These are phyloP conservation scores for Kokia cookei DNA, from an alignment of 441 rosid species.

Conservation along the genomic window DNA sequence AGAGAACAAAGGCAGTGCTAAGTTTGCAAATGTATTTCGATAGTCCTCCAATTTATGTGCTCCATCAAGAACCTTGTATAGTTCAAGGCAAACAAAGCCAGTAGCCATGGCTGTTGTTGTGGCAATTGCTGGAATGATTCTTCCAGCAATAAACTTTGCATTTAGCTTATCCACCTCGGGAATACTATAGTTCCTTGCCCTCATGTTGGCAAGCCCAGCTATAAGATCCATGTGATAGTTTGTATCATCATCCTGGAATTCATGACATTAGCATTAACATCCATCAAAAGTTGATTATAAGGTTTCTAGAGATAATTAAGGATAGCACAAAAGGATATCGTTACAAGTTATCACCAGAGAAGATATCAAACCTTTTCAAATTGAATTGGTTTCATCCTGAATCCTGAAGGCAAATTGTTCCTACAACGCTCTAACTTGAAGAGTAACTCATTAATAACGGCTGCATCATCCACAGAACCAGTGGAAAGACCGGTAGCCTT, in stretches of 20 bases:
- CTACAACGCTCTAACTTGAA: constrained; percentile 51
- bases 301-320: neutral
- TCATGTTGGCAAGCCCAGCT: constrained; percentile 96
- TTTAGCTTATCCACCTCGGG: constrained; percentile 96
- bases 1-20: constrained; percentile 84
- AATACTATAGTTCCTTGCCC: constrained; percentile 90
- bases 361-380: constrained; percentile 76
- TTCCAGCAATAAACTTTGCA: constrained; percentile 96
- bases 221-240: constrained; percentile 96
- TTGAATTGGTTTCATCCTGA: constrained; percentile 87
- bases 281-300: neutral
- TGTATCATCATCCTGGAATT: constrained; percentile 76
- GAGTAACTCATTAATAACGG: constrained; percentile 55
- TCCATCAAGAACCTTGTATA: constrained; percentile 81
- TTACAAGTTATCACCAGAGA: neutral
- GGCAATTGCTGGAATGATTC: constrained; percentile 97
- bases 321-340: neutral
- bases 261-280: neutral
- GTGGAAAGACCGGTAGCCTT: constrained; percentile 67
- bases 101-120: constrained; percentile 97
- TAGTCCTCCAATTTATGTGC: constrained; percentile 80
- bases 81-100: constrained; percentile 91
- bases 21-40: constrained; percentile 91
- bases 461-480: constrained; percentile 73
- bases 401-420: constrained; percentile 48